phyloP scores from a whole-genome alignment of 108 stramenopile species.

The Pseudonitzschia delicatissima region DNA sequence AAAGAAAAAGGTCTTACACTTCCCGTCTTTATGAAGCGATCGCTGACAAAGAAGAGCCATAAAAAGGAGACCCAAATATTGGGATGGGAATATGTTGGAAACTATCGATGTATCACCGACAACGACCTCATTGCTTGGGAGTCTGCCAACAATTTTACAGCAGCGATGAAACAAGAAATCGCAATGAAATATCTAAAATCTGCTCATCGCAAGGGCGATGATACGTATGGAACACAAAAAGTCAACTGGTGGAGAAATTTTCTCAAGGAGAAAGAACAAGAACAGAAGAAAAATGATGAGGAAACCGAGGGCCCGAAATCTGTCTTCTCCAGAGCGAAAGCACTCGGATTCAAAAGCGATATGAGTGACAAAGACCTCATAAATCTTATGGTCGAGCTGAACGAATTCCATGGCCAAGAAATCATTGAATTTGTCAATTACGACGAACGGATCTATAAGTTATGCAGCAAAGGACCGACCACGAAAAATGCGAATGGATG shows the following conservation, averaged over 20 bases:
- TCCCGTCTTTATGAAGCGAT: constrained; percentile 11
- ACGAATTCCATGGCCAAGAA: constrained; percentile 3
- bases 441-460: constrained; percentile 13
- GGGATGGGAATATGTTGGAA: constrained; percentile 15
- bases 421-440: constrained; percentile 11
- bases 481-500: neutral
- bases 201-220: neutral
- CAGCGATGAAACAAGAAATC: neutral
- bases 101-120: constrained; percentile 2
- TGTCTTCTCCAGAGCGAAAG: neutral
- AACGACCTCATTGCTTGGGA: neutral
- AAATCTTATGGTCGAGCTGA: neutral
- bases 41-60: neutral
- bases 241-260: too few relatives aligned
- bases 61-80: neutral
- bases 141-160: neutral
- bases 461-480: constrained; percentile 5
- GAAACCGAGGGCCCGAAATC: neutral
- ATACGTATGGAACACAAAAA: too few relatives aligned
- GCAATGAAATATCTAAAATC: neutral
- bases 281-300: neutral
- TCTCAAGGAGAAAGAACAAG: neutral
- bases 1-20: neutral
- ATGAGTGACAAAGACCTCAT: constrained; percentile 10
- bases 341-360: neutral